Base-by-base conservation (phyloP, 148 eudicot genomes). In the Nepenthes gracilis region DNA sequence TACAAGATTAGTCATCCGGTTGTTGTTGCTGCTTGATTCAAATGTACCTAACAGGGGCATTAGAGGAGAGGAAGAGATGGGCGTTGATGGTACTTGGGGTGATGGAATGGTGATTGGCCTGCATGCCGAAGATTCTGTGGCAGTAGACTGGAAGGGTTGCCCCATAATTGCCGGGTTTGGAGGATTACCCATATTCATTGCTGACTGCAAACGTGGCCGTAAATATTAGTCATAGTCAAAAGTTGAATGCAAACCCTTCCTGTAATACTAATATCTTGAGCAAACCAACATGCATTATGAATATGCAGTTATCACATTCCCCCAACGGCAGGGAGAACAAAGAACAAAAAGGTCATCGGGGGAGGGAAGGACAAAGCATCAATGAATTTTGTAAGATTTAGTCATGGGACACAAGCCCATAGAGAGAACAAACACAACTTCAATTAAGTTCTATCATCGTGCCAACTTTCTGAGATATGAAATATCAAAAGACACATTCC, bases 121-220 rank as follows among this genome's bases (percentile, higher is more conserved):
- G 61, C 62, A 59, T 52, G 75, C 59, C 57, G 82, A 54, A 35
- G 81, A 71, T 15, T 72, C 58, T 43, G 65, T 60, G 60, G 72
- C 62, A 51, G 80, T 60, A 52, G 68, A 64, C 66, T 72, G 73
- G 62, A 72, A 80, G 2, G 80, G 72, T 67, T 79, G 83, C 55
- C 77, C 70, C 5, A 71, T 13, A 38, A 63, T 64, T 69, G 68
- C 32, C n/a, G 82, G 56, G 64, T 70, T 76, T 54, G 92, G 55
- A 67, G 81, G 57, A 72, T 62, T 86, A 52, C 80, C 78, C 54
- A 76, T 64, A 51, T 65, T 66, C 85, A 83, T 74, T 23, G 84
- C 84, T 5, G 82, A 78, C 97, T 91, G 90, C 85, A 78, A 61
- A 73, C n/a, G 68, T 10, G 36, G 67, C 72, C 52, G 40, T 59